Percentiles rank a stretch among this genome's conserved stretches.
Conservation (phyloP, 2,329 filamentous ascomycete species). For the Colletotrichum euphorbiae region DNA sequence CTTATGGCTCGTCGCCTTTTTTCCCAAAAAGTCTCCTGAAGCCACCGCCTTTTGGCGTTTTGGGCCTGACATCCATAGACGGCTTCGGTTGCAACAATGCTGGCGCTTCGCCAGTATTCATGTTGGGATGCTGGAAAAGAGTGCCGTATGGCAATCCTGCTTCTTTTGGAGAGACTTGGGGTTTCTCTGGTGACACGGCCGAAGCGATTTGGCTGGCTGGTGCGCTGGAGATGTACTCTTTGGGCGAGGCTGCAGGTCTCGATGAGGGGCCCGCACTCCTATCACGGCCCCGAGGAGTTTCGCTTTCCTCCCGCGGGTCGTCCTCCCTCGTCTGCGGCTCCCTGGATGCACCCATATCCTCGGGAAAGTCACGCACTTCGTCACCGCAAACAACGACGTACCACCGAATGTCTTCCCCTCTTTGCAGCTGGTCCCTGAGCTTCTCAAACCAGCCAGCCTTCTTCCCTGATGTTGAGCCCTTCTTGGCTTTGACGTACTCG, state of each 20-base stretch:
- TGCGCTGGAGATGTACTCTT: slow-evolving; percentile 31
- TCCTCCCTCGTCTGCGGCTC: slow-evolving; percentile 18
- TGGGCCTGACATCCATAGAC: slow-evolving; percentile 45
- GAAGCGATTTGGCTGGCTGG: slow-evolving; percentile 35
- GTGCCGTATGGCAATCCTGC: slow-evolving; percentile 34
- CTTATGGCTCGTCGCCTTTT: slow-evolving; percentile 41
- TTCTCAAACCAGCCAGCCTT: slow-evolving; percentile 65
- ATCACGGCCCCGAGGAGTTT: slow-evolving; percentile 22
- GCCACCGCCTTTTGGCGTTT: slow-evolving; percentile 51
- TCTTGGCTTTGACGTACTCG: slow-evolving; percentile 51
- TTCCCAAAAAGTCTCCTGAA: slow-evolving; percentile 55
- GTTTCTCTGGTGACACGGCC: slow-evolving; percentile 35
- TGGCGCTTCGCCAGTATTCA: slow-evolving; percentile 41
- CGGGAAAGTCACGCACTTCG: slow-evolving; percentile 62
- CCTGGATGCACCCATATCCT: slow-evolving; percentile 31
- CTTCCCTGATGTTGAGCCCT: slow-evolving; percentile 47
- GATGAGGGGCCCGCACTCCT: slow-evolving; percentile 30
- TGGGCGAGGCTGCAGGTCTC: slow-evolving; percentile 22
- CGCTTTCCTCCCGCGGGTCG: slow-evolving; percentile 31
- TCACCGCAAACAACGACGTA: slow-evolving; percentile 73
- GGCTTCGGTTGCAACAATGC: slow-evolving; percentile 37
- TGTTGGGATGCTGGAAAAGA: slow-evolving; percentile 37
- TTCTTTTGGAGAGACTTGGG: slow-evolving; percentile 32
- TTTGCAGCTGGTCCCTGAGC: slow-evolving; percentile 67
- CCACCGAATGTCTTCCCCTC: slow-evolving; percentile 69